Evolutionary conservation across 2,329 filamentous ascomycete genomes (phyloP), one percentile per base, ranked within the genome.

Genomic region (Neofusicoccum parvum): DNA sequence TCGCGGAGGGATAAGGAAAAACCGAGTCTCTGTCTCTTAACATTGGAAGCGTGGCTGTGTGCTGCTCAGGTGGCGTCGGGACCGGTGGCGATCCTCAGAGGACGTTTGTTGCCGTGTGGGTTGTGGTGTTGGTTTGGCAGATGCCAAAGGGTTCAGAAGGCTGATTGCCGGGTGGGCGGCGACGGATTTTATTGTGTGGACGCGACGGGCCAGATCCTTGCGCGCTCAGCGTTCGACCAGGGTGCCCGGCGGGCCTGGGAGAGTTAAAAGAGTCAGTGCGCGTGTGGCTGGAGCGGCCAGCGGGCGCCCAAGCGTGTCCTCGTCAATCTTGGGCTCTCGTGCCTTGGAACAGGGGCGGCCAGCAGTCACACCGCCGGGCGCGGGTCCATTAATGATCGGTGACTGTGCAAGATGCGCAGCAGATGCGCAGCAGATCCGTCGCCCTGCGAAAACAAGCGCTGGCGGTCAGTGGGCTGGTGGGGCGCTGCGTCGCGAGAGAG

Each of bases 1-100:
- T 70, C 69, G 74, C 71, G 73, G 69, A 69, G 70, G 71, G 72
- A 68, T 69, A 70, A 70, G 69, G 68, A 69, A 69, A 72, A 67
- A 67, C 66, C 68, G 51, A 58, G 20, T 39, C 62, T 34, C 43
- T 50, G 51, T 53, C 37, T 56, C 51, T 65, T 48, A 58, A 65
- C 62, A 65, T 65, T 65, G 62, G 50, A 64, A 32, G 62, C 46
- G 48, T 41, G 49, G 49, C 62, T 41, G 49, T 34, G 49, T 46
- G 9, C 6, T 53, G 41, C 60, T 53, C 27, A 39, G 20, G 60
- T 63, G 60, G 60, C 58, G 58, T 36, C 48, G 27, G 60, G 60
- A 54, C 34, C 49, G 49, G 37, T 53, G 39, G 50, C 39, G 59
- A 50, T 62, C 59, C 60, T 36, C 17, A 7, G 37, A 11, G 23